Evolutionary conservation across 768 basidiomycete genomes (phyloP), one percentile per base, ranked within the genome.

Genomic region (Austroboletus eburneus): DNA sequence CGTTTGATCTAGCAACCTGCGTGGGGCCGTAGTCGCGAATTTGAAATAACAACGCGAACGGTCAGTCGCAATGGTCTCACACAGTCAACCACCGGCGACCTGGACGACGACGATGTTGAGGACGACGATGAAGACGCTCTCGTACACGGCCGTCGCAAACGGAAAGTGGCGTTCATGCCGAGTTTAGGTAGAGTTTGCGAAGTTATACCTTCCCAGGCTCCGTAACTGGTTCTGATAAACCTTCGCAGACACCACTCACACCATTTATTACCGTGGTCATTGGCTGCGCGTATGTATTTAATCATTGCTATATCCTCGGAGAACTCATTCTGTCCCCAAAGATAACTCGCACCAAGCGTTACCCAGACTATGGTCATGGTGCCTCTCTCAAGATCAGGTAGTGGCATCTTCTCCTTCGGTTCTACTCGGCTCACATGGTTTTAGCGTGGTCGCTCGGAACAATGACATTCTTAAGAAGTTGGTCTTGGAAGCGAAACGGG

Each of bases 391-490:
- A 86, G 70, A 89, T 91, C 63, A 90, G 87, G 87, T 85, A 66
- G 39, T 18, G 27, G 50, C 5, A 8, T 34, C 51, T 50, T 51
- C 51, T 42, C 24, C 22, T 36, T 38, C 34, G 35, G 24, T 66
- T 57, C 59, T 47, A 45, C 40, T 27, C 39, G 6, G 36, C 51
- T 54, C 18, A 65, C 45, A 44, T 18, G 30, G 3, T 25, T 43
- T 9, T 51, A 91, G 89, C 48, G 90, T 92, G 45, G 86, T 92
- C 39, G 90, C 90, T 17, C 85, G 90, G 39, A 91, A 79, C 63
- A 91, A 92, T 58, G 86, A 87, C 63, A 85, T 92, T 50, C 72
- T 92, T 58, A 92, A 91, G 75, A 82, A 81, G 59, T 77, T 93
- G 17, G 88, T 93, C 20, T 65, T 91, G 25, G 88, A 91, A 66